Base-by-base conservation (phyloP, 805 yeast genomes). In the Maudiozyma saulgeensis region DNA sequence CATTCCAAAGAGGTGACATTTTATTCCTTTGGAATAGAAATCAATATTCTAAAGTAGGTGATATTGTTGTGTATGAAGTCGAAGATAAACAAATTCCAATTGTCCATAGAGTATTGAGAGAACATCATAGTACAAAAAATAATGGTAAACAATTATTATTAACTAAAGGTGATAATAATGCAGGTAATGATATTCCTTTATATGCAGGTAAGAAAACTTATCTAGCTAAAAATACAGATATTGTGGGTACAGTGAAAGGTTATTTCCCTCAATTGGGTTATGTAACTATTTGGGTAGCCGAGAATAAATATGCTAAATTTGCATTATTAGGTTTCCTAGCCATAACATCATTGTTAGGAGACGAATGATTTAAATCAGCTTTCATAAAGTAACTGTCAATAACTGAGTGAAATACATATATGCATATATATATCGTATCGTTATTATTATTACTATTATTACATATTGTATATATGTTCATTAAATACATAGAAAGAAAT, bases 1-100 rank as follows among this genome's bases (percentile, higher is more conserved):
- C 99, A 1, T 93, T 93, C 76, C 97, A 93, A 69, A 79, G 99
- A 69, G 99, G 99, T 46, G 99, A 93, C 64, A 83, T 93, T 16
- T 70, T 93, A 53, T 82, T 93, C 60, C 72, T 93, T 49, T 90
- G 96, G 96, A 93, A 93, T 68, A 75, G 97, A 56, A 81, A 84
- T 49, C 61, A 69, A 19, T 64, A 67, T 31, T 80, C 82, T 19
- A 71, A 78, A 43, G 93, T 90, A 0, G 99, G 99, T 21, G 99
- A 93, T 60, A 75, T 93, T 23, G 98, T 93, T 13, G 98, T 93
- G 6, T 93, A 93, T 63, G 89, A 93, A 58, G 78, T 89, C 16
- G 75, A 76, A 46, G 85, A 82, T 5, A 81, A 87, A 62, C 72
- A 79, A 18, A 90, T 93, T 41, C 99, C 99, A n/a, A 93, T 93